Percentiles rank a stretch among this genome's conserved stretches.
Conservation (phyloP, 495 filamentous ascomycete species). For the Neurospora sp. region DNA sequence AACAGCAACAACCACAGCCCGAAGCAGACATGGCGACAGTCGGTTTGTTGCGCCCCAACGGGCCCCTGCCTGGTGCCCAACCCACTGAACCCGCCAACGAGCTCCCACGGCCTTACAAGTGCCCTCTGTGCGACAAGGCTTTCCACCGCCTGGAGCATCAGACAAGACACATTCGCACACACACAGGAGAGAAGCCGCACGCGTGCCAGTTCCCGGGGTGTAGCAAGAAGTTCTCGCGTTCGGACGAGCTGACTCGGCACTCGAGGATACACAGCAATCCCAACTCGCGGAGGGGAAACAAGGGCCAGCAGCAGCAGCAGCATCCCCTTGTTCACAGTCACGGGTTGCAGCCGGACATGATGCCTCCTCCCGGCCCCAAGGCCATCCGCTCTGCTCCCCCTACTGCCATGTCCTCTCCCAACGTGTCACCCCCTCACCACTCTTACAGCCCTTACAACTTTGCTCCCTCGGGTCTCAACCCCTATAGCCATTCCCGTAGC, state of each 20-base stretch:
- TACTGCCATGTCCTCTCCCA: conserved; percentile 82
- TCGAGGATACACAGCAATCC: conserved; percentile 99
- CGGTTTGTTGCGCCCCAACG: conserved; percentile 62
- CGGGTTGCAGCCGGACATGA: conserved; percentile 51
- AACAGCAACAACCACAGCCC: conserved; percentile 25
- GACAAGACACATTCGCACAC: conserved; percentile 93
- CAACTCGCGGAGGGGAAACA: conserved; percentile 90
- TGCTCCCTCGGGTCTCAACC: conserved; percentile 47
- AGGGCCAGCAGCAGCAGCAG: conserved; percentile 46
- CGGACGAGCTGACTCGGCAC: conserved; percentile 92
- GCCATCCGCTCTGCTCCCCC: conserved; percentile 72
- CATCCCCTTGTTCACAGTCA: conserved; percentile 17
- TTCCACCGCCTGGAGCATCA: conserved; percentile 98
- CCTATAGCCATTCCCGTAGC: conserved; percentile 51
- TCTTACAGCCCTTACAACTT: conserved; percentile 70
- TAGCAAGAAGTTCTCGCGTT: conserved; percentile 94
- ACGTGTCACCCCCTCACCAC: conserved; percentile 82
- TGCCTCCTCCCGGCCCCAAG: conserved; percentile 59
- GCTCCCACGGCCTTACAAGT: conserved; percentile 94
- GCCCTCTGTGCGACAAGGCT: conserved; percentile 94
- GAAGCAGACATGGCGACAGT: conserved; percentile 56
- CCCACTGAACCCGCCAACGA: conserved; percentile 48
- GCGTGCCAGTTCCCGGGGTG: conserved; percentile 90
- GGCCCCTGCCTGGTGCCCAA: conserved; percentile 46
- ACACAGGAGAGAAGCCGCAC: conserved; percentile 97